Percentiles rank a stretch among this genome's conserved stretches.
Evolutionary conservation across 176 grass and related monocot genomes (phyloP).

Genomic region (Musa beccarii): DNA sequence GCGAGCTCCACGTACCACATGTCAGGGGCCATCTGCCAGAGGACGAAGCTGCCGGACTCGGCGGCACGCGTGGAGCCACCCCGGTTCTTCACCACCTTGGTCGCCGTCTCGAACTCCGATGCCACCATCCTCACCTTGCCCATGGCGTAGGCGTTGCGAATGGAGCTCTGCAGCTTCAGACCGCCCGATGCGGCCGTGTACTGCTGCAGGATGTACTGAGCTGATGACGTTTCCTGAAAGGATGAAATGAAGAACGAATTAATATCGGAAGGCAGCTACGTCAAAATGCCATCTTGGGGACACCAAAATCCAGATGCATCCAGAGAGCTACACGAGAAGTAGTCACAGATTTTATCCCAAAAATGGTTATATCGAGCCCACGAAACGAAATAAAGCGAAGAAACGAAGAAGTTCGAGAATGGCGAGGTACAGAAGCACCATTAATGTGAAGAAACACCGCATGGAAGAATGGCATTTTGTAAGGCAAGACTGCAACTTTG

Average conservation of each 20-base stretch:
- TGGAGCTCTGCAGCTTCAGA: conserved; percentile 46
- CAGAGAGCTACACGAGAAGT: neutral
- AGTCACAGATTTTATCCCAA: neutral
- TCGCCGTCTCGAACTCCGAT: conserved; percentile 85
- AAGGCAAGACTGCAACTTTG: neutral
- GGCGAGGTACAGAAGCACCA: neutral
- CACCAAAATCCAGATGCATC: neutral
- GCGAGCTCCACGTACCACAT: conserved; percentile 99
- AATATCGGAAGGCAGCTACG: neutral
- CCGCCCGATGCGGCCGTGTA: conserved; percentile 84
- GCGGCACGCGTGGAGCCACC: conserved; percentile 37
- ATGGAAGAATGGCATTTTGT: neutral
- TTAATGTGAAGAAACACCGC: neutral
- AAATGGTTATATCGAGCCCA: neutral
- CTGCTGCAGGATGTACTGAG: conserved; percentile 95
- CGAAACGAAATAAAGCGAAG: neutral
- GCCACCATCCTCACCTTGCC: conserved; percentile 90
- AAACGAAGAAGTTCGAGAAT: neutral
- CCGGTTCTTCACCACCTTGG: conserved; percentile 69
- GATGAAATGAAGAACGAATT: neutral
- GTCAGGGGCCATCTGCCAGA: conserved; percentile 85
- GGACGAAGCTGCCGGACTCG: conserved; percentile 84
- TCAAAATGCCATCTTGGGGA: neutral
- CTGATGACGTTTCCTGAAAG: conserved; percentile 70
- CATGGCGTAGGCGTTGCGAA: conserved; percentile 77